These are phyloP conservation scores for Pyrrhoderma noxium DNA, from an alignment of 1,284 basidiomycete genomes.

Conservation along the genomic window DNA sequence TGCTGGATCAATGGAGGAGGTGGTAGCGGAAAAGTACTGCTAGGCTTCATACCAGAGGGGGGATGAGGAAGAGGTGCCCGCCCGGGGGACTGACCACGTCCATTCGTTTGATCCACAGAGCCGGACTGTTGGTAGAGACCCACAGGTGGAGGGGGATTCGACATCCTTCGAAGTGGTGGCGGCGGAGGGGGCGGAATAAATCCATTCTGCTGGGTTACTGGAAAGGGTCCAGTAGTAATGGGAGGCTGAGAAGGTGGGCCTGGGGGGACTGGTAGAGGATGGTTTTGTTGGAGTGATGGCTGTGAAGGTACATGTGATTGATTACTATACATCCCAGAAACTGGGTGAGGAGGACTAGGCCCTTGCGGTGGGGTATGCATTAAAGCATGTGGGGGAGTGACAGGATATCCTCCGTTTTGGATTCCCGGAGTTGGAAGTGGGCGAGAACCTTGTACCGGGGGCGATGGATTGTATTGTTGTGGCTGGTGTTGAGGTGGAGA, in stretches of 20 bases:
- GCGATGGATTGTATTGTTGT: slow-evolving; percentile 15
- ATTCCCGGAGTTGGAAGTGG: slow-evolving; percentile 20
- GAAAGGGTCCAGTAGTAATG: slow-evolving; percentile 8
- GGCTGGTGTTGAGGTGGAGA: slow-evolving; percentile 21
- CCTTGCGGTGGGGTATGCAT: slow-evolving; percentile 9
- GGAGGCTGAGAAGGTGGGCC: slow-evolving; percentile 16
- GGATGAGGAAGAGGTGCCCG: slow-evolving; percentile 15
- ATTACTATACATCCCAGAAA: slow-evolving; percentile 1
- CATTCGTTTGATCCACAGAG: slow-evolving; percentile 2
- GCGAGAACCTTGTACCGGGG: slow-evolving; percentile 17
- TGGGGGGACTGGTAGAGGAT: slow-evolving; percentile 15
- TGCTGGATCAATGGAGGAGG: slow-evolving; percentile 4
- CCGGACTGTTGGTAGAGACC: slow-evolving; percentile 8
- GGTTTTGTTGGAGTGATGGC: background rate
- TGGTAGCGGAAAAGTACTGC: background rate
- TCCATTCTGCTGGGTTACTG: slow-evolving; percentile 8
- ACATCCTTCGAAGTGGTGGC: slow-evolving; percentile 12
- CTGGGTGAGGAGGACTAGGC: slow-evolving; percentile 5
- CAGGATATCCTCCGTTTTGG: slow-evolving; percentile 11
- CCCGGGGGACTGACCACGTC: slow-evolving; percentile 7
- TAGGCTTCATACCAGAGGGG: background rate
- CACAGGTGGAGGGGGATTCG: slow-evolving; percentile 12
- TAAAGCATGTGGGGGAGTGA: slow-evolving; percentile 11
- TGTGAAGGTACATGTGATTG: slow-evolving; percentile 7
- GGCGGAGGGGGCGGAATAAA: slow-evolving; percentile 17